Evolutionary conservation across 1,139 yeast species (phyloP), one percentile per base, ranked within the genome.

Genomic region (Nakaseomyces uthaithaninus): DNA sequence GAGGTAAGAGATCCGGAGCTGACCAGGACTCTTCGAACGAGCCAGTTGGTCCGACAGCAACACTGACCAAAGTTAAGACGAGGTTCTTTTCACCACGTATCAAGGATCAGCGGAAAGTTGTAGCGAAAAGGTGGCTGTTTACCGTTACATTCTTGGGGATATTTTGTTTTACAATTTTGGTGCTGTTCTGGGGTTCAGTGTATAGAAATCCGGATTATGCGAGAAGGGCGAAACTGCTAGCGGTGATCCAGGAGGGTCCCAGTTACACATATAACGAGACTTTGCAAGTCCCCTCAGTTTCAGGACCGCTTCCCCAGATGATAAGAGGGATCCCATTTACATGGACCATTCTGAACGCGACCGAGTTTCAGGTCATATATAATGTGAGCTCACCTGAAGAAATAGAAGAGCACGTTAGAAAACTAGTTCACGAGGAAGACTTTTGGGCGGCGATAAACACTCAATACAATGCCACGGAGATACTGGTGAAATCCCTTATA

Each of bases 401-500:
- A 19, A 50, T 67, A 3, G 55, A 60, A 8, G 62, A 62, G 12
- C 68, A 69, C 44, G 51, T 70, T n/a, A 28, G 55, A n/a, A 49
- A 64, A 10, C 53, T 62, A 40, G 64, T 78, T 3, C 71, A 70
- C 50, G 67, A 65, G 36, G 72, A 74, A 55, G 55, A 69, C 27
- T 74, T 66, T 50, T 77, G 82, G 82, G 67, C 65, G 27, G 71
- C 72, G 0, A 53, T 74, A 24, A 69, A 72, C 43, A 68, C 75
- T 23, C 51, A 49, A n/a, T 62, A 69, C 23, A 69, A 71, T 42
- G 65, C 74, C 3, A 71, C 80, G 2, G 48, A 49, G 26, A 44
- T 52, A 12, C 50, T 74, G 14, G 57, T 57, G 36, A 46, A 57
- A 9, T 64, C 70, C 6, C 52, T 72, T 34, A 47, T 51, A 4